These are phyloP conservation scores for Linum trigynum DNA, from an alignment of 345 rosid species.

Conservation along the genomic window DNA sequence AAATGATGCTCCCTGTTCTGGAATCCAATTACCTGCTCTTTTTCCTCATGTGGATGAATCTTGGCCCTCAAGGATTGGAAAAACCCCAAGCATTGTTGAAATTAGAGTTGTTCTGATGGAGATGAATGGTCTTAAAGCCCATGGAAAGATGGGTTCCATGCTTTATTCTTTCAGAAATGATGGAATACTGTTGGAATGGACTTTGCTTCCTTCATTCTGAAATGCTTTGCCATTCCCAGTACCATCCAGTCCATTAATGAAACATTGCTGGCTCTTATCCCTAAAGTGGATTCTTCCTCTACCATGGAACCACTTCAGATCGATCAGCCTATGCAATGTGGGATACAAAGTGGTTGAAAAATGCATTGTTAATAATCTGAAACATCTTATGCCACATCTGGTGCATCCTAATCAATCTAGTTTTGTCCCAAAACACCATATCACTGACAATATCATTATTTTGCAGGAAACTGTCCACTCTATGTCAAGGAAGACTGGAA, in stretches of 20 bases:
- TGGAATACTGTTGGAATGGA: too few species aligned
- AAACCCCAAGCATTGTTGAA: too few species aligned
- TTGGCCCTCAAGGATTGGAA: too few species aligned
- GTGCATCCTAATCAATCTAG: background rate
- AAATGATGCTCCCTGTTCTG: too few species aligned
- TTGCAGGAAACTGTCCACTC: background rate
- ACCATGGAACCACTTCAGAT: background rate
- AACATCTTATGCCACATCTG: background rate
- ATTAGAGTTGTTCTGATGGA: too few species aligned
- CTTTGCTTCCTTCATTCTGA: too few species aligned
- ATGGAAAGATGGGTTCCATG: too few species aligned
- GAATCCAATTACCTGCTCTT: too few species aligned
- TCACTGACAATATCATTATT: background rate
- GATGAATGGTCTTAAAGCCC: too few species aligned
- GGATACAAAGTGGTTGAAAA: background rate
- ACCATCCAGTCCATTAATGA: background rate
- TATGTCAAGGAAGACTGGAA: background rate
- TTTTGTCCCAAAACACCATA: background rate
- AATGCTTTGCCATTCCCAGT: too few species aligned
- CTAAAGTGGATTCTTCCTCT: background rate
- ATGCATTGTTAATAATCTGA: background rate
- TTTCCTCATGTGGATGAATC: too few species aligned
- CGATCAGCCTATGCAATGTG: background rate
- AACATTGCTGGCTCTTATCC: background rate
- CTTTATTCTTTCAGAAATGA: too few species aligned